Base-by-base conservation (phyloP, 148 eudicot species). In the Rhododendron simsii region DNA sequence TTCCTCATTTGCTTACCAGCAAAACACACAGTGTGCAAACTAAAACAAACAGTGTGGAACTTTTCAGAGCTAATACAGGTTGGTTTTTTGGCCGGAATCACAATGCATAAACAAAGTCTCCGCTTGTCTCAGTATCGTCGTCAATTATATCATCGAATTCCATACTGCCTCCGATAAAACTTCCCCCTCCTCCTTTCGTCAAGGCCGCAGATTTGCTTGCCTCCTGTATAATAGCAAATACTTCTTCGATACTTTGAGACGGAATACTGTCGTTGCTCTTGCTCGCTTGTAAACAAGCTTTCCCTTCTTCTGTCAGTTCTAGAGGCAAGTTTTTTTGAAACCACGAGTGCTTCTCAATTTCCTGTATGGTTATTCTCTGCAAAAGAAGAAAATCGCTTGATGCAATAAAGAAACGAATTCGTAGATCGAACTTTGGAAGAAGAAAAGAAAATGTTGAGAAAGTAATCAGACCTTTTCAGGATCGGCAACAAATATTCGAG, bases 341-440 rank as follows among this genome's bases (percentile, higher is more conserved):
- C 98, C 98, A 96, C 0, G 96, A 95, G 80, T 95, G 95, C 53
- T 47, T 91, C 85, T 92, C 92, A 30, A 96, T 96, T 86, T 96
- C 98, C n/a, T 90, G 85, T 35, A 96, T 95, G 2, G 95, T 96
- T 65, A 95, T 96, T 91, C 98, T 93, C 98, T 96, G 94, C 87
- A 77, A 55, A 55, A 15, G 59, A 55, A 55, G 59, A 55, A 55
- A 55, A 63, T 23, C 28, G 11, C 10, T 23, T 63, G 3, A 63
- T 23, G 28, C 12, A 63, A 63, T 63, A 23, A 63, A 8, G 55
- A 78, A 21, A 48, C 16, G 5, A 47, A n/a, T 9, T 50, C 5
- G 23, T 16, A 30, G 57, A 26, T 80, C 5, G 48, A 50, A n/a
- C 16, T 51, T 2, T 23, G 73, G 37, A 33, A 86, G 39, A 7